These are phyloP conservation scores for Talaromyces sp. DNA, from an alignment of 2,329 filamentous ascomycete species.

Conservation along the genomic window DNA sequence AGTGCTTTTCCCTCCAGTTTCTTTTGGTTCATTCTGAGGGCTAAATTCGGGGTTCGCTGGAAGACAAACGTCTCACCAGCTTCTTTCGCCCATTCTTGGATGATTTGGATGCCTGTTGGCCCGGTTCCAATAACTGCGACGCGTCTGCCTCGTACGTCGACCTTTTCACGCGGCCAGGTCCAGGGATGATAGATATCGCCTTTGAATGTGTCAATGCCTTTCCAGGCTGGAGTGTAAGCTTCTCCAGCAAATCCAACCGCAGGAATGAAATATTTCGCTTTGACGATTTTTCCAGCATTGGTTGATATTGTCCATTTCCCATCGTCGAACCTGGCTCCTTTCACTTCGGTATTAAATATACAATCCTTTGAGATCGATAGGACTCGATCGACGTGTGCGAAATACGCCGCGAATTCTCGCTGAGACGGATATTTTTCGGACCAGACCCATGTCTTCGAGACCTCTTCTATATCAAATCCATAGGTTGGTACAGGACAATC, in stretches of 20 bases:
- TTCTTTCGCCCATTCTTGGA: constrained; percentile 59
- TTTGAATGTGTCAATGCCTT: constrained; percentile 46
- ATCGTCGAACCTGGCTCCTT: constrained; percentile 44
- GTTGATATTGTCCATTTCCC: constrained; percentile 50
- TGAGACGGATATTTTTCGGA: constrained; percentile 28
- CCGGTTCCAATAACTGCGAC: constrained; percentile 60
- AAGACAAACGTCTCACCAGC: constrained; percentile 35
- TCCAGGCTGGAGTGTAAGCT: constrained; percentile 42
- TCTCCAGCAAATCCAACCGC: constrained; percentile 51
- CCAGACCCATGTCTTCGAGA: constrained; percentile 51
- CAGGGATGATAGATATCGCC: constrained; percentile 58
- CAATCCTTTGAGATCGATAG: constrained; percentile 49
- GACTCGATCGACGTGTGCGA: constrained; percentile 49
- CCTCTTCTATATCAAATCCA: constrained; percentile 42
- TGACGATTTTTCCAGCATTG: constrained; percentile 41
- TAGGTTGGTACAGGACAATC: constrained; percentile 12
- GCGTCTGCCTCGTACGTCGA: constrained; percentile 51
- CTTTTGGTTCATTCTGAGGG: constrained; percentile 62
- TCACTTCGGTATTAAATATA: constrained; percentile 48
- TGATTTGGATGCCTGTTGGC: constrained; percentile 58
- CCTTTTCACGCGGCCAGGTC: constrained; percentile 52
- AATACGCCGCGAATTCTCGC: constrained; percentile 50
- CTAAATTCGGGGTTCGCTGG: constrained; percentile 51
- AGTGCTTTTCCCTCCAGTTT: constrained; percentile 55
- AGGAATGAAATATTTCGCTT: constrained; percentile 48